Evolutionary conservation across 2,329 filamentous ascomycete species (phyloP), one percentile per base, ranked within the genome.

Genomic region (Corniculantispora saksenae): DNA sequence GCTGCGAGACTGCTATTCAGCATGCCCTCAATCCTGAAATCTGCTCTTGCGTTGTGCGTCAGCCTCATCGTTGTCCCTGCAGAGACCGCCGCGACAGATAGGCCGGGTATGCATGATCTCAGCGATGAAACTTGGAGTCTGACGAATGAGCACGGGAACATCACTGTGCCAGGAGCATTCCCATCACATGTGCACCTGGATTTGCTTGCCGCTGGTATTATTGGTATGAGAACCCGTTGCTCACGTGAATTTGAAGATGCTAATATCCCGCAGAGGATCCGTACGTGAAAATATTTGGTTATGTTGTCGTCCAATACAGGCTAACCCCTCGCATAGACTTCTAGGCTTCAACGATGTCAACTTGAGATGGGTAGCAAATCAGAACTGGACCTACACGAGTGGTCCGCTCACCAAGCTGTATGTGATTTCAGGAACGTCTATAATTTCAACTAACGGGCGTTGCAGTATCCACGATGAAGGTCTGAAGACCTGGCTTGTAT

Each of bases 141-240:
- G 10, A 62, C 51, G 10, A 62, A 66, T 25, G 58, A 66, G 15
- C n/a, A 66, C 38, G 63, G 57, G 3, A 66, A 66, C 21, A 54
- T 66, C 13, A 66, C 81, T 0, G 82, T 88, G 1, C 82, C 84
- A 0, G 86, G 80, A 2, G 77, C 77, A 25, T 78, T 87, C 4
- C 86, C 86, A 2, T 87, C 84, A 0, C 84, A 88, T 59, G 85
- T 80, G 1, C 86, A 89, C 72, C 72, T 89, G 17, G 86, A 89
- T 70, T 77, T 89, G 1, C 80, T 79, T 50, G 79, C 80, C 27
- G 82, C 81, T 25, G 75, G 82, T 8, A 78, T 86, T 3, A 87
- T 88, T 67, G 80, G 79, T 64, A 76, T 84, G 72, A 80, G 23
- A 12, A 1, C 3, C n/a, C 1, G 7, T 3, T 29, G 10, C 12